These are phyloP conservation scores for Puccinia polysora DNA, from an alignment of 1,284 basidiomycete genomes.

Conservation along the genomic window DNA sequence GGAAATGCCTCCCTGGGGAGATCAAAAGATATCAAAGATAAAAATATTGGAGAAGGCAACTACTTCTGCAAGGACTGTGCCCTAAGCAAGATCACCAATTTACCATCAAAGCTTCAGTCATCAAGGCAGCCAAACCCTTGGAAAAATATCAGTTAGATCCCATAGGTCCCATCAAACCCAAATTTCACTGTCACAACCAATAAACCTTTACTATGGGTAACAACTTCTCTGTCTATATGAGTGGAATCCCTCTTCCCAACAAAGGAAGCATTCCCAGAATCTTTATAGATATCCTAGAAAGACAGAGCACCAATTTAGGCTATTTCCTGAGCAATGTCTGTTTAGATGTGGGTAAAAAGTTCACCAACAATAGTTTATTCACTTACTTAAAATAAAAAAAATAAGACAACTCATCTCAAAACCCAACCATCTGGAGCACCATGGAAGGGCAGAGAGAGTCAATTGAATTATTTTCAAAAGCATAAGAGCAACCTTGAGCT, in stretches of 20 bases:
- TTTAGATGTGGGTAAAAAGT: background rate
- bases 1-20: too few species aligned
- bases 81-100: background rate
- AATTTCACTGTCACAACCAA: background rate
- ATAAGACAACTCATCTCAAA: background rate
- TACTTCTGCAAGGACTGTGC: background rate
- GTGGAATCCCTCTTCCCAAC: background rate
- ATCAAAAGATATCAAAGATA: too few species aligned
- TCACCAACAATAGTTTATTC: background rate
- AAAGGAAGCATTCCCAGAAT: background rate
- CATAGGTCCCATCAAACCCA: background rate
- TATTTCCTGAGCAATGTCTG: background rate
- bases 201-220: background rate
- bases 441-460: background rate
- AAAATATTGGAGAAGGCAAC: too few species aligned
- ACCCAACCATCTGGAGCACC: background rate
- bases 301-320: background rate
- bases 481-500: background rate
- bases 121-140: background rate
- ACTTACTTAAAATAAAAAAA: background rate
- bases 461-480: background rate
- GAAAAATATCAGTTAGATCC: background rate
- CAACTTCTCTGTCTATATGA: background rate
- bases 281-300: background rate
- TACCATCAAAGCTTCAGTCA: background rate